Evolutionary conservation across 2,329 filamentous ascomycete genomes (phyloP).

Genomic region (Botryotinia convoluta): DNA sequence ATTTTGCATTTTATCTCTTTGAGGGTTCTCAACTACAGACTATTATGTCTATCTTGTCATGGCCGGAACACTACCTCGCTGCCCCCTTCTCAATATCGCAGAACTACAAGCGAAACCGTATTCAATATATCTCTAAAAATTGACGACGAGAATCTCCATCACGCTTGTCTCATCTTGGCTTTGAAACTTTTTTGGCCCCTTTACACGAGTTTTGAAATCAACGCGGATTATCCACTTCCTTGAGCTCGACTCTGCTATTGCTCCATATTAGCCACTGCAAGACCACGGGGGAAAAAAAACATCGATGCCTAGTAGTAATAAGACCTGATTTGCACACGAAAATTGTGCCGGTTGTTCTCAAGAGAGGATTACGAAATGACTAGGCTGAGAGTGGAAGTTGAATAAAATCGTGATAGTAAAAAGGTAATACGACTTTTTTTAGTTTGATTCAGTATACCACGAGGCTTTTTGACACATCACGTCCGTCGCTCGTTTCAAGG

Average conservation of each 20-base stretch:
- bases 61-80: slow-evolving; percentile 22
- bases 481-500: slow-evolving; percentile 46
- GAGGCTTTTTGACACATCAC: slow-evolving; percentile 41
- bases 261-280: slow-evolving; percentile 22
- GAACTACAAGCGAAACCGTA: slow-evolving; percentile 48
- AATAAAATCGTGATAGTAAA: not conserved
- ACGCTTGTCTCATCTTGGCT: slow-evolving; percentile 46
- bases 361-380: slow-evolving; percentile 43
- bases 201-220: slow-evolving; percentile 45
- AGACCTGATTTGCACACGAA: slow-evolving; percentile 38
- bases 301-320: too few species aligned
- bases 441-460: slow-evolving; percentile 49
- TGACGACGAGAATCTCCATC: slow-evolving; percentile 39
- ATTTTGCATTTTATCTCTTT: not conserved
- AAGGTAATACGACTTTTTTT: slow-evolving; percentile 36
- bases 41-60: not conserved
- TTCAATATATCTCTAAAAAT: slow-evolving; percentile 46
- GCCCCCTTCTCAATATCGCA: slow-evolving; percentile 45
- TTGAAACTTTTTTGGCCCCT: slow-evolving; percentile 42
- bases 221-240: slow-evolving; percentile 42
- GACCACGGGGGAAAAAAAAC: too few species aligned
- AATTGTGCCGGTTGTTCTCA: slow-evolving; percentile 48
- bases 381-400: slow-evolving; percentile 47
- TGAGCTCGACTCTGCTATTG: slow-evolving; percentile 43
- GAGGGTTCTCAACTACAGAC: not conserved